These are phyloP conservation scores for Cyclanthera cordifolia DNA, from an alignment of 306 rosid genomes.

Conservation along the genomic window DNA sequence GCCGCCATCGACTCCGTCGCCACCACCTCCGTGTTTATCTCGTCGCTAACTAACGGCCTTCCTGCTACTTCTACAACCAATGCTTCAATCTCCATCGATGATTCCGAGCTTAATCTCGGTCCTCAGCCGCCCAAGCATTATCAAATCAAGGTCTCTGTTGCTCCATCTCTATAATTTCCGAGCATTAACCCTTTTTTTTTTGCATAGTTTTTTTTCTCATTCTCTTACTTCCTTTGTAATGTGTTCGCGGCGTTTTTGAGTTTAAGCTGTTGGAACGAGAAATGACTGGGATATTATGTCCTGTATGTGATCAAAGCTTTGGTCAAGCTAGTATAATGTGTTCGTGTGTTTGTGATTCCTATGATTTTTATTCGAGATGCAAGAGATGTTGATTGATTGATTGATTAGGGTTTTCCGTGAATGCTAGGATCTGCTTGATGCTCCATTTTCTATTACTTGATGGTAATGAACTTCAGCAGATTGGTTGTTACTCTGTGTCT, in stretches of 20 bases:
- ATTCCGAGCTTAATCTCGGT: constrained; percentile 22
- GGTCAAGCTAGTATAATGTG: neutral
- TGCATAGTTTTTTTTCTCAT: neutral
- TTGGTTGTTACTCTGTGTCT: neutral
- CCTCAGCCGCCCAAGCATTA: constrained; percentile 46
- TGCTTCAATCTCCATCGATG: constrained; percentile 5
- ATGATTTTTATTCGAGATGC: neutral
- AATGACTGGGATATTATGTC: neutral
- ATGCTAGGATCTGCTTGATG: neutral
- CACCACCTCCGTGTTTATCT: constrained; percentile 24
- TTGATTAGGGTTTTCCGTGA: neutral
- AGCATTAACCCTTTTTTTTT: neutral
- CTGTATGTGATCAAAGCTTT: neutral
- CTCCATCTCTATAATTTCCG: neutral
- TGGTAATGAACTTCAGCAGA: neutral
- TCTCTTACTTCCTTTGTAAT: neutral
- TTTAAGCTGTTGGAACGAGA: neutral
- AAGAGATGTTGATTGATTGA: neutral
- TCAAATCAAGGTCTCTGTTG: constrained; percentile 63
- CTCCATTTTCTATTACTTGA: neutral
- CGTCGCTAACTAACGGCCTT: constrained; percentile 33
- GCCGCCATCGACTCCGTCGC: constrained; percentile 61
- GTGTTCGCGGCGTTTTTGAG: neutral
- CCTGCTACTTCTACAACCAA: constrained; percentile 19
- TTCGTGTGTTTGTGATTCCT: neutral